A percentile compares a stretch with the other conserved stretches of the same genome.
These are phyloP conservation scores for Albugo laibachii DNA, from an alignment of 352 stramenopile genomes.

Conservation along the genomic window DNA sequence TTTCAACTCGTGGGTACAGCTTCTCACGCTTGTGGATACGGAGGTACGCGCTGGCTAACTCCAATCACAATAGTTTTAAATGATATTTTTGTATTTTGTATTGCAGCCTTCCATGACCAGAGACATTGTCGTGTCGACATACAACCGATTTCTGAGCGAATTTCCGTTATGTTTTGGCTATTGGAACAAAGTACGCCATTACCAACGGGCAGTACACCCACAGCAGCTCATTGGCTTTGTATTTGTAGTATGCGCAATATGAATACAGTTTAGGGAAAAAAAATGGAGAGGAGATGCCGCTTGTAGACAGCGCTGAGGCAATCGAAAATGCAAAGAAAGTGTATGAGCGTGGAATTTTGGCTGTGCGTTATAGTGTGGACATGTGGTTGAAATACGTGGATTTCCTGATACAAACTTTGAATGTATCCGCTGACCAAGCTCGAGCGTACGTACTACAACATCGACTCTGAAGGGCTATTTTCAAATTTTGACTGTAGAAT, in stretches of 20 bases:
- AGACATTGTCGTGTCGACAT: conserved; percentile 44
- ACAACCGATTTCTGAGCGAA: conserved; percentile 42
- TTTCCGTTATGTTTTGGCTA: conserved; percentile 74
- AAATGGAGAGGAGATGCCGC: conserved; percentile 16
- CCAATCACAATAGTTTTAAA: not conserved
- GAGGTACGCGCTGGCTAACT: conserved; percentile 15
- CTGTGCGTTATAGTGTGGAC: conserved; percentile 44
- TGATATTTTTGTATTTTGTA: conserved; percentile 1
- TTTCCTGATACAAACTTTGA: conserved; percentile 41
- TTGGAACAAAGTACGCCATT: conserved; percentile 51
- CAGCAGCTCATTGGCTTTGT: not conserved
- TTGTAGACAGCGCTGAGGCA: conserved; percentile 22
- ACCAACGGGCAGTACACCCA: not conserved
- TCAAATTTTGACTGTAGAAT: conserved; percentile 11
- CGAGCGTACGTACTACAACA: conserved; percentile 16
- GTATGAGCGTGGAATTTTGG: conserved; percentile 47
- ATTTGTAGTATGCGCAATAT: conserved; percentile 46
- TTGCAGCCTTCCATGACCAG: conserved; percentile 14
- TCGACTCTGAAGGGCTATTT: not conserved
- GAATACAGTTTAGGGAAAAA: conserved; percentile 23
- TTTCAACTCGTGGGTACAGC: conserved; percentile 60
- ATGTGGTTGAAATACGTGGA: conserved; percentile 78
- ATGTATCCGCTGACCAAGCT: conserved; percentile 35
- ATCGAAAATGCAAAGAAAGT: conserved; percentile 24
- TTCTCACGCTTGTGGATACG: conserved; percentile 45